A percentile compares a stretch with the other conserved stretches of the same genome.
These are phyloP conservation scores for Arachnopeziza araneosa DNA, from an alignment of 2,329 filamentous ascomycete genomes.

Conservation along the genomic window DNA sequence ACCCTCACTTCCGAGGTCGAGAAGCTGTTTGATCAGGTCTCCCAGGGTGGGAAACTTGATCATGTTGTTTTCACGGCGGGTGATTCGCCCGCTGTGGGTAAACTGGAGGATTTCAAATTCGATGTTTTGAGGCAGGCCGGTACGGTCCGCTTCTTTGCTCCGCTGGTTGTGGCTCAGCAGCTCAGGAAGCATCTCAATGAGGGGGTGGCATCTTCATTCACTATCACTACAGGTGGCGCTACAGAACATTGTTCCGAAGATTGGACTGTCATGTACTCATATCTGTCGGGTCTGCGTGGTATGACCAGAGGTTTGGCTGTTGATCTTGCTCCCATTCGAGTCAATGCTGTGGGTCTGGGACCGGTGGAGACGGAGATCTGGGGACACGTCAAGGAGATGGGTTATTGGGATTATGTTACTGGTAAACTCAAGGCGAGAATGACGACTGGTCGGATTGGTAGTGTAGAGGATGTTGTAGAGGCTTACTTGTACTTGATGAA, in stretches of 20 bases:
- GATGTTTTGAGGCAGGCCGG: too few species aligned
- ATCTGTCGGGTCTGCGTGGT: constrained; percentile 45
- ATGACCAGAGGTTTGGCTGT: constrained; percentile 53
- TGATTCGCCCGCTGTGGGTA: too few species aligned
- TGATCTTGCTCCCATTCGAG: constrained; percentile 57
- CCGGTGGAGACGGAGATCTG: constrained; percentile 33
- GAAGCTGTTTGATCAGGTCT: too few species aligned
- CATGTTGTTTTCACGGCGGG: too few species aligned
- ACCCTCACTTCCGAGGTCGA: too few species aligned
- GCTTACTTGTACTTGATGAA: constrained; percentile 41
- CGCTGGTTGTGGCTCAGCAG: background rate
- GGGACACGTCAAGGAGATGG: constrained; percentile 20
- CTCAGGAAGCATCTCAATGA: constrained; percentile 11
- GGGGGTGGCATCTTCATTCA: constrained; percentile 15
- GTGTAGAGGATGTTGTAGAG: constrained; percentile 38
- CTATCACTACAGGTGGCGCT: constrained; percentile 16
- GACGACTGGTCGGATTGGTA: too few species aligned
- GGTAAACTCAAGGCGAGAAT: too few species aligned
- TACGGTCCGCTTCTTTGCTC: too few species aligned
- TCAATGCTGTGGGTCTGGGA: constrained; percentile 52
- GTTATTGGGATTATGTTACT: constrained; percentile 32
- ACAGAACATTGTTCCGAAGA: constrained; percentile 12
- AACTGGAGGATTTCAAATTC: too few species aligned
- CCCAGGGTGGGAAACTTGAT: too few species aligned
- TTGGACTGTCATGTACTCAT: constrained; percentile 44